Conservation (phyloP, 345 rosid species). For the Pelargonium nanum region DNA sequence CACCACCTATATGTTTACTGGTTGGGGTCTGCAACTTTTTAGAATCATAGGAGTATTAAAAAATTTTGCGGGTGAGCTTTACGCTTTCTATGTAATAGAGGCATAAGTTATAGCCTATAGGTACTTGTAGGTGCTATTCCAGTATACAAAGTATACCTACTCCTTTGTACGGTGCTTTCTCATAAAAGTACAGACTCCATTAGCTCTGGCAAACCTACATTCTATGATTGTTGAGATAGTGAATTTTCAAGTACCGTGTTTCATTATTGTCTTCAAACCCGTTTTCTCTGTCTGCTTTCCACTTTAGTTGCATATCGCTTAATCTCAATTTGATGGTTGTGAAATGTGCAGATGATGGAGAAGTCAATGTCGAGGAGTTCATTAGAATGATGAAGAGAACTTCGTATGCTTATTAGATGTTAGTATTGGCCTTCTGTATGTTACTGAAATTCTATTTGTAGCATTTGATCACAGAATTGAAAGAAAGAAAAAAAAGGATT, state of each 20-base stretch:
- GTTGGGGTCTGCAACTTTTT: too few species aligned
- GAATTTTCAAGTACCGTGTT: too few species aligned
- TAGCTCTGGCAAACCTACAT: neutral
- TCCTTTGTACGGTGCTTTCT: too few species aligned
- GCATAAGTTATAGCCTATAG: neutral
- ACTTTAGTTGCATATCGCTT: neutral
- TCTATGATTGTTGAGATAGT: neutral
- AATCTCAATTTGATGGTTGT: neutral
- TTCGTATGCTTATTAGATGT: constrained; percentile 27
- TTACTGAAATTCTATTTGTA: too few species aligned
- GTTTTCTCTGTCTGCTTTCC: neutral
- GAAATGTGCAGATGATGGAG: constrained; percentile 53
- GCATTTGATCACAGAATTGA: too few species aligned
- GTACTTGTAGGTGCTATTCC: too few species aligned
- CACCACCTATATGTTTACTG: too few species aligned
- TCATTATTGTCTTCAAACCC: neutral
- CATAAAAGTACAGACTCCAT: neutral
- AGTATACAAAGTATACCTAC: too few species aligned
- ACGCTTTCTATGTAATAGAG: too few species aligned
- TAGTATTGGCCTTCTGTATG: neutral
- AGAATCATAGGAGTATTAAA: neutral
- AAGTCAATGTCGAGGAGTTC: constrained; percentile 56
- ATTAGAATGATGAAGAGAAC: constrained; percentile 64
- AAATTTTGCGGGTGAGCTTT: neutral
- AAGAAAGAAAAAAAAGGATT: too few species aligned